Evolutionary conservation across 306 rosid genomes (phyloP).

Genomic region (Begonia fuchsioides): DNA sequence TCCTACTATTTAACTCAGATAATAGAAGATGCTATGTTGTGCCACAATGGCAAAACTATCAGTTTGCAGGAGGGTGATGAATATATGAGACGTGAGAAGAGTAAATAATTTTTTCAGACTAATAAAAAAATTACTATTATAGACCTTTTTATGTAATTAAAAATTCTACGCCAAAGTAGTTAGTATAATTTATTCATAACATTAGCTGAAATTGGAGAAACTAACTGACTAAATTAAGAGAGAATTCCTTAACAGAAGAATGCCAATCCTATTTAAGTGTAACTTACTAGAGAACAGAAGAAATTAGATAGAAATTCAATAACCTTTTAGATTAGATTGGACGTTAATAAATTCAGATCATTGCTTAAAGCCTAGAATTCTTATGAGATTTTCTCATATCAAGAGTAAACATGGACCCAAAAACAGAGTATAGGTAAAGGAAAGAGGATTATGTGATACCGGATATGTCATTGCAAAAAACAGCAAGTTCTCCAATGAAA

Average conservation of each 20-base stretch:
- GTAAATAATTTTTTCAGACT: background rate
- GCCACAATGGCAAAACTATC: background rate
- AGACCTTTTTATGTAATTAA: too few relatives aligned
- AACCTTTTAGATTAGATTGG: background rate
- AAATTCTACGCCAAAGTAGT: background rate
- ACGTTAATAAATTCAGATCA: background rate
- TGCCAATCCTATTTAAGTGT: background rate
- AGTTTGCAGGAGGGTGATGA: background rate
- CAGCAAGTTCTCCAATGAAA: conserved; percentile 92
- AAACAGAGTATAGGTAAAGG: background rate
- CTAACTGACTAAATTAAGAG: too few relatives aligned
- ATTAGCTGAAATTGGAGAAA: background rate
- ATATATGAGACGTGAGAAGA: background rate
- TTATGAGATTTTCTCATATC: too few relatives aligned
- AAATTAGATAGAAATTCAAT: background rate
- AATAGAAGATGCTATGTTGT: too few relatives aligned
- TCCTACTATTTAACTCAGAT: background rate
- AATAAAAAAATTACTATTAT: too few relatives aligned
- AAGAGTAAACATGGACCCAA: too few relatives aligned
- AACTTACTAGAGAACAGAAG: background rate
- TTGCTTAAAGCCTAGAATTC: background rate
- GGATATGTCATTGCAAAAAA: conserved; percentile 73
- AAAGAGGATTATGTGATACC: conserved; percentile 34
- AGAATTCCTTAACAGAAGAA: too few relatives aligned
- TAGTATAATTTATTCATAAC: background rate